Evolutionary conservation across 805 yeast species (phyloP).

Genomic region (Saccharomyces kudriavzevii): DNA sequence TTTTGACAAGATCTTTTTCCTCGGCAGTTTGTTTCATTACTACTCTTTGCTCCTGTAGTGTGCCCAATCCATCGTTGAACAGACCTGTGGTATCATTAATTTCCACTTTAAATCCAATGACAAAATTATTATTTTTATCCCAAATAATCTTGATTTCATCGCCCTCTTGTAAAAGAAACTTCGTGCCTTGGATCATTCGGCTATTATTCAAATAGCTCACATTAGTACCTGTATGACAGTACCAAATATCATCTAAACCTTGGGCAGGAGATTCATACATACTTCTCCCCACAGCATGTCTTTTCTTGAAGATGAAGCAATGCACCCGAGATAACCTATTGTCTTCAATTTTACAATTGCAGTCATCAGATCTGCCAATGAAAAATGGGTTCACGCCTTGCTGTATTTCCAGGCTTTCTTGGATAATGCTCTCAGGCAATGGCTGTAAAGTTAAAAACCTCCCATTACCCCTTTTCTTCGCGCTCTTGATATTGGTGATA

Average conservation of each 20-base stretch:
- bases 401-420: constrained; percentile 46
- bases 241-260: constrained; percentile 69
- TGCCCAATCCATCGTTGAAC: constrained; percentile 41
- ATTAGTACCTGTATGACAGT: constrained; percentile 72
- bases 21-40: constrained; percentile 19
- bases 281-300: constrained; percentile 52
- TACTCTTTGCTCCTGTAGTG: constrained; percentile 9
- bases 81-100: constrained; percentile 58
- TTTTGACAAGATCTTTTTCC: constrained; percentile 17
- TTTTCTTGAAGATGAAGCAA: constrained; percentile 55
- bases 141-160: constrained; percentile 60
- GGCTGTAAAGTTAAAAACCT: constrained; percentile 58
- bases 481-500: constrained; percentile 1
- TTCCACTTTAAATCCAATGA: constrained; percentile 45
- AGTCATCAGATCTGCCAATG: constrained; percentile 63
- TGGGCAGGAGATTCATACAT: constrained; percentile 66
- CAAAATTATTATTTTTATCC: constrained; percentile 47
- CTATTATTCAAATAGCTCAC: constrained; percentile 63
- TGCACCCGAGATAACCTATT: constrained; percentile 78
- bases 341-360: constrained; percentile 58
- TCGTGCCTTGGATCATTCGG: constrained; percentile 53
- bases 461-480: constrained; percentile 33
- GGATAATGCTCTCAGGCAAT: constrained; percentile 37
- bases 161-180: constrained; percentile 51
- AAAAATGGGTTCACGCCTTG: constrained; percentile 61